These are phyloP conservation scores for Symbiodinium pilosum DNA, from an alignment of 73 alveolate genomes.

Conservation along the genomic window DNA sequence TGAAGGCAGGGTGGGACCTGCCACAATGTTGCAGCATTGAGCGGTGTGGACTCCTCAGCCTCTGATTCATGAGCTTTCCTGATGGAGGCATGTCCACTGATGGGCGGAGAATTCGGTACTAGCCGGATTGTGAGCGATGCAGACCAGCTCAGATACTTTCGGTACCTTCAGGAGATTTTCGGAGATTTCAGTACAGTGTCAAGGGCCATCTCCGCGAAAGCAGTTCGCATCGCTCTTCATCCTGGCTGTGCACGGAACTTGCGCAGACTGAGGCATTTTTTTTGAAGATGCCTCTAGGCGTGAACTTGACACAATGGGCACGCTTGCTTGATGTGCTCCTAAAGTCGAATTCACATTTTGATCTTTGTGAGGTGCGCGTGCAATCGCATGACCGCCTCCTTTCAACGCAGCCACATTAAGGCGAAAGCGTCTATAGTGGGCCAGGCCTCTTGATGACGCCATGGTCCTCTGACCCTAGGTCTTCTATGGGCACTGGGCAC, in stretches of 20 bases:
- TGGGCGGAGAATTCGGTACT: background rate
- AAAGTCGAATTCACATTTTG: background rate
- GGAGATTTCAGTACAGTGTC: no score
- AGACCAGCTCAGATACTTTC: background rate
- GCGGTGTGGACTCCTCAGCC: background rate
- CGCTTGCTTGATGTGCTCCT: slow-evolving; percentile 15
- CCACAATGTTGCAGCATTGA: background rate
- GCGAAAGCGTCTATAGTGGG: slow-evolving; percentile 9
- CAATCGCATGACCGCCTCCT: background rate
- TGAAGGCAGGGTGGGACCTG: background rate
- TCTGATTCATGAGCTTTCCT: no score
- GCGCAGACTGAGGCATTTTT: background rate
- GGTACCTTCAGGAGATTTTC: no score
- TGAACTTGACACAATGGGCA: background rate
- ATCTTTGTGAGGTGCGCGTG: background rate
- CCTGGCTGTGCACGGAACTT: background rate
- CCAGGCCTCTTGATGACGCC: slow-evolving; percentile 8
- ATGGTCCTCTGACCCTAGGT: background rate
- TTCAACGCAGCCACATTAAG: background rate
- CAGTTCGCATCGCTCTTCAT: background rate
- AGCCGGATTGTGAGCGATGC: background rate
- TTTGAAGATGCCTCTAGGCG: slow-evolving; percentile 7
- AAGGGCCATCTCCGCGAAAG: no score
- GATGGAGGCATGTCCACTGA: slow-evolving; percentile 12
- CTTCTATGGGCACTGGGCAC: background rate